phyloP scores from a whole-genome alignment of 208 protist genomes.

The Kentomonas sorsogonicus region DNA sequence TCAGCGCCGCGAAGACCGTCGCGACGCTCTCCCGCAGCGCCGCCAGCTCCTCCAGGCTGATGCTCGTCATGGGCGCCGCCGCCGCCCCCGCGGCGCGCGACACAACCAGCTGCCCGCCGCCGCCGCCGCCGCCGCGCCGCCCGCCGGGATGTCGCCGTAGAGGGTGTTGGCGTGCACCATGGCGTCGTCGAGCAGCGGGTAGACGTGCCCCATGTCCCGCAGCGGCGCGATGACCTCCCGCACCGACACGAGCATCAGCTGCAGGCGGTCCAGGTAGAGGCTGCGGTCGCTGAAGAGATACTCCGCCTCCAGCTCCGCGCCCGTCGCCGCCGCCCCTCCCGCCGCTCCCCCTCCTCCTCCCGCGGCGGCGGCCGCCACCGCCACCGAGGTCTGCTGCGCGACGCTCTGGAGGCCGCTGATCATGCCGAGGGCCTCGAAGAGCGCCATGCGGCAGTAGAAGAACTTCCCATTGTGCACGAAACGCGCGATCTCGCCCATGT shows the following conservation, averaged over 20 bases:
- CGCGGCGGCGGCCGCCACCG: no score
- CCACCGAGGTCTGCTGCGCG: conserved; percentile 4
- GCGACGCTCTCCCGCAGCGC: conserved; percentile 41
- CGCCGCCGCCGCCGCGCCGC: no score
- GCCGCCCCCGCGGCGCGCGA: no score
- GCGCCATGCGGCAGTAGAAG: conserved; percentile 48
- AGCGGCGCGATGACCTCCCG: conserved; percentile 50
- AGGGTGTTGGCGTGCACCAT: conserved; percentile 33
- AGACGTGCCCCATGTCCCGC: conserved; percentile 32
- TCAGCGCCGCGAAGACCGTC: conserved; percentile 38
- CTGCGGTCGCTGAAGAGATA: conserved; percentile 20
- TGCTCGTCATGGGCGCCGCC: no score
- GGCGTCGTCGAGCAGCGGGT: conserved; percentile 38
- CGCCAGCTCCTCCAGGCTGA: conserved; percentile 39
- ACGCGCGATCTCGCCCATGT: conserved; percentile 40
- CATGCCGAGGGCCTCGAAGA: conserved; percentile 49
- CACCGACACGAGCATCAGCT: conserved; percentile 46
- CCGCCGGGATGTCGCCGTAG: conserved; percentile 15
- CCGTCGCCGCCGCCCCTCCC: no score
- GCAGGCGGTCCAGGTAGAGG: conserved; percentile 33
- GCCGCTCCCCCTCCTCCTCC: no score
- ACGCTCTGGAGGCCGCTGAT: conserved; percentile 22
- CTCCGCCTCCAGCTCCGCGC: conserved; percentile 15
- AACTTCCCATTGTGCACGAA: conserved; percentile 67
- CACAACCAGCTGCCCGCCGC: no score